Percentiles rank a stretch among this genome's conserved stretches.
phyloP scores from a whole-genome alignment of 768 basidiomycete species.

The Kwoniella shandongensis region DNA sequence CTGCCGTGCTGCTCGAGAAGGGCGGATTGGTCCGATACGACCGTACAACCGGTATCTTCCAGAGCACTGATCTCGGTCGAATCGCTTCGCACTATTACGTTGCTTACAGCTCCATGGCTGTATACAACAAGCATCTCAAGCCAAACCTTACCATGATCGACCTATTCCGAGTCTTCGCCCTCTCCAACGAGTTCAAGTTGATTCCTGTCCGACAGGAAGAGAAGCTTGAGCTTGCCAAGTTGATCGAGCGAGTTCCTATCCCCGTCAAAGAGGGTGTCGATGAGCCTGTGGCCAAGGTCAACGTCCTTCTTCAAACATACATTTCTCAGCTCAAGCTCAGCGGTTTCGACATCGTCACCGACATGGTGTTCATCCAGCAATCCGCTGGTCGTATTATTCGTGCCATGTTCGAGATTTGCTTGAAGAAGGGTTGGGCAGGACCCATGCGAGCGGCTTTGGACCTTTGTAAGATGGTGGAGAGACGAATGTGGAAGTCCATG shows the following conservation, averaged over 20 bases:
- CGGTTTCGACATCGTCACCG: conserved; percentile 61
- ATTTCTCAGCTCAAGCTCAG: conserved; percentile 92
- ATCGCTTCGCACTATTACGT: conserved; percentile 97
- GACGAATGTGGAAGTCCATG: conserved; percentile 91
- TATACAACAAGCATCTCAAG: conserved; percentile 89
- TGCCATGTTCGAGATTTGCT: conserved; percentile 95
- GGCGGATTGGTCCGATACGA: conserved; percentile 94
- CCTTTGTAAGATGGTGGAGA: conserved; percentile 90
- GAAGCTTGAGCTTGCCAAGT: conserved; percentile 83
- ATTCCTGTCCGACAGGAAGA: conserved; percentile 68
- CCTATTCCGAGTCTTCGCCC: conserved; percentile 89
- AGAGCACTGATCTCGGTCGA: conserved; percentile 85
- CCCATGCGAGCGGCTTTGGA: conserved; percentile 88
- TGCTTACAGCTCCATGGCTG: conserved; percentile 91
- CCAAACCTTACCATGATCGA: conserved; percentile 85
- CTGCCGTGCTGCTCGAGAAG: conserved; percentile 89
- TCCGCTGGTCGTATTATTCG: conserved; percentile 94
- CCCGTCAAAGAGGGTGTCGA: conserved; percentile 96
- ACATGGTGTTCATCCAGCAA: conserved; percentile 87
- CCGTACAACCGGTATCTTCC: conserved; percentile 79
- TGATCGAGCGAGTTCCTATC: conserved; percentile 91
- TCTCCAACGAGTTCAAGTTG: conserved; percentile 92
- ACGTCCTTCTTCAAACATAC: conserved; percentile 90
- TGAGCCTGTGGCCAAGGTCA: conserved; percentile 95
- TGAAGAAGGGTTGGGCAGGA: conserved; percentile 96